phyloP scores from a whole-genome alignment of 169 alveolate species.

The Babesia gibsoni region DNA sequence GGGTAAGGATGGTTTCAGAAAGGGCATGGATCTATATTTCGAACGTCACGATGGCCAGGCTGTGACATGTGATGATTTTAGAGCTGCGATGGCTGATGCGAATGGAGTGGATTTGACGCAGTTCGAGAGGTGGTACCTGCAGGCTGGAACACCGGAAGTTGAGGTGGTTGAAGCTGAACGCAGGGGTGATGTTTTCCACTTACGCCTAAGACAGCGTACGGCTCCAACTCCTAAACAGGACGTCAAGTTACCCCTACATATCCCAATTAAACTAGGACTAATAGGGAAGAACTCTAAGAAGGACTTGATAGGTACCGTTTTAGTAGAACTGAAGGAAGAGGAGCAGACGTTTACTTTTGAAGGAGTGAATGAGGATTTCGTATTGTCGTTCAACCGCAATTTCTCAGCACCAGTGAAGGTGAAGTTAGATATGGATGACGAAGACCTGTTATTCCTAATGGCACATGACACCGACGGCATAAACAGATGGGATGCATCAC shows the following conservation, averaged over 20 bases:
- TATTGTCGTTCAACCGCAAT: conserved; percentile 84
- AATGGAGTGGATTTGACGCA: conserved; percentile 79
- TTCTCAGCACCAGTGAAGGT: conserved; percentile 90
- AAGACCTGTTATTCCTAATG: conserved; percentile 80
- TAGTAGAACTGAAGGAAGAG: conserved; percentile 74
- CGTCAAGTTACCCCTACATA: conserved; percentile 82
- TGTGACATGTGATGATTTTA: conserved; percentile 92
- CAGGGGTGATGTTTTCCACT: conserved; percentile 64
- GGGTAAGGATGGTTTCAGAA: conserved; percentile 88
- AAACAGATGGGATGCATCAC: conserved; percentile 71
- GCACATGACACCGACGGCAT: conserved; percentile 87
- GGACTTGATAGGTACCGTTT: conserved; percentile 62
- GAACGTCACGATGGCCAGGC: conserved; percentile 88
- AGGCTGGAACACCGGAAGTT: conserved; percentile 74
- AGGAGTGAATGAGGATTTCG: conserved; percentile 78
- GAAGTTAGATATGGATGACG: conserved; percentile 76
- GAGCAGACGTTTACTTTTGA: conserved; percentile 74
- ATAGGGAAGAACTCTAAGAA: conserved; percentile 71
- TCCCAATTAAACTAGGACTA: conserved; percentile 85
- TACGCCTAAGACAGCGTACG: conserved; percentile 78
- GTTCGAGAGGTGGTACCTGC: conserved; percentile 88
- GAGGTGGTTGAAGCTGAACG: conserved; percentile 59
- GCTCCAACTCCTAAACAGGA: conserved; percentile 85
- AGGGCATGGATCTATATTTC: conserved; percentile 89
- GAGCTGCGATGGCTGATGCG: conserved; percentile 88